These are phyloP conservation scores for Bryoglossum gracile DNA, from an alignment of 495 filamentous ascomycete genomes.

Conservation along the genomic window DNA sequence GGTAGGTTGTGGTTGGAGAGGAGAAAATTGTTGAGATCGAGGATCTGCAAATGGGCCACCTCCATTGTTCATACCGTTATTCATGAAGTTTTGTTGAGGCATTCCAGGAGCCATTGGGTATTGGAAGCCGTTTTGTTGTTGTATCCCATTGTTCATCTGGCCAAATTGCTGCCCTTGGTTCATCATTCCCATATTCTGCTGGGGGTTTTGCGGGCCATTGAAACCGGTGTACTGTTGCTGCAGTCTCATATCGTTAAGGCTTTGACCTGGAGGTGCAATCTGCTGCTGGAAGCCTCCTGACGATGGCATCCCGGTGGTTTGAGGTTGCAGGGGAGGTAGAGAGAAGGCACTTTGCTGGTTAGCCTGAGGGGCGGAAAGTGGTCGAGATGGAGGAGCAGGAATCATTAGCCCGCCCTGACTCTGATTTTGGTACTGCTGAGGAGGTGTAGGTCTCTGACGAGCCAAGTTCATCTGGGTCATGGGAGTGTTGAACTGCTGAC, in stretches of 20 bases:
- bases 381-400: slow-evolving; percentile 74
- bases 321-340: slow-evolving; percentile 67
- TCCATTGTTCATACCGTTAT: slow-evolving; percentile 29
- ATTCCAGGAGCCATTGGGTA: slow-evolving; percentile 27
- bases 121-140: slow-evolving; percentile 29
- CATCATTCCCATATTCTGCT: slow-evolving; percentile 26
- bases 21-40: slow-evolving; percentile 51
- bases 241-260: slow-evolving; percentile 60
- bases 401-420: slow-evolving; percentile 54
- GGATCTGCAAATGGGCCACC: slow-evolving; percentile 50
- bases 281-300: slow-evolving; percentile 34
- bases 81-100: slow-evolving; percentile 24
- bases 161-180: slow-evolving; percentile 35
- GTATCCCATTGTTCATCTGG: slow-evolving; percentile 24
- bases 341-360: slow-evolving; percentile 68
- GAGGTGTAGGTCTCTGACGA: slow-evolving; percentile 68
- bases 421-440: slow-evolving; percentile 48
- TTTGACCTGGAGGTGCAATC: slow-evolving; percentile 67
- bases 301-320: slow-evolving; percentile 65
- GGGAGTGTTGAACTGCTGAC: slow-evolving; percentile 16
- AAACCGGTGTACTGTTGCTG: slow-evolving; percentile 42
- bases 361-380: slow-evolving; percentile 84
- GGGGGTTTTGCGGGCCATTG: slow-evolving; percentile 15
- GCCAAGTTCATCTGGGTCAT: slow-evolving; percentile 33
- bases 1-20: slow-evolving; percentile 56